Conservation (phyloP, 2,329 filamentous ascomycete genomes). For the Epichloe amarillans region DNA sequence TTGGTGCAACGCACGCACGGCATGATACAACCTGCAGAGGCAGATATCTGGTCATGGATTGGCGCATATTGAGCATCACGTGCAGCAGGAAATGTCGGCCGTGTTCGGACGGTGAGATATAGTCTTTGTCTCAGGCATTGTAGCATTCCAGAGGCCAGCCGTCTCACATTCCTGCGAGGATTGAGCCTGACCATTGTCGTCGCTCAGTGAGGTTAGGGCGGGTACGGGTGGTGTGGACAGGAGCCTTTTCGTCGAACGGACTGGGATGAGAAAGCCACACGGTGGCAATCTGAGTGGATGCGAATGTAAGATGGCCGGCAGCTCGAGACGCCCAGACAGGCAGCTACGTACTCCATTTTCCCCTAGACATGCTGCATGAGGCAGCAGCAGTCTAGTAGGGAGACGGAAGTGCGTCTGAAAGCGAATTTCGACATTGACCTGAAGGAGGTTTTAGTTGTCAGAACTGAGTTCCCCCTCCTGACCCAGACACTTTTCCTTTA, state of each 20-base stretch:
- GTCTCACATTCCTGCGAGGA: slow-evolving; percentile 16
- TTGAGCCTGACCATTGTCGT: slow-evolving; percentile 20
- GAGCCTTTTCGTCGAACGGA: slow-evolving; percentile 1
- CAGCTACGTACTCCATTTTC: background rate
- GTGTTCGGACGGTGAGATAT: slow-evolving; percentile 15
- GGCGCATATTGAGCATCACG: slow-evolving; percentile 12
- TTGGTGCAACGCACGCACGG: slow-evolving; percentile 3
- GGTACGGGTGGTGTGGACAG: slow-evolving; percentile 2
- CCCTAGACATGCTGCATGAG: background rate
- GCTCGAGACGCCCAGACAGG: background rate
- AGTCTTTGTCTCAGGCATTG: slow-evolving; percentile 24
- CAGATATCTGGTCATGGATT: slow-evolving; percentile 4
- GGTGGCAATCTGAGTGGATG: slow-evolving; percentile 4
- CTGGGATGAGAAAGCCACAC: slow-evolving; percentile 3
- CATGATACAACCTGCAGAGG: slow-evolving; percentile 8
- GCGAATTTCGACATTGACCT: background rate
- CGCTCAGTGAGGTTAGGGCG: slow-evolving; percentile 18
- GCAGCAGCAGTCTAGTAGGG: background rate
- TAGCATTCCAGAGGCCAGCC: slow-evolving; percentile 20
- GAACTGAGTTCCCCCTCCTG: background rate
- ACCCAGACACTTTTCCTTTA: slow-evolving; percentile 1
- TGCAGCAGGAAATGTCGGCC: slow-evolving; percentile 10
- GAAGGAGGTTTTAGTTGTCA: background rate
- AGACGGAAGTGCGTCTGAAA: background rate
- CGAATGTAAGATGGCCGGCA: background rate